Percentiles rank a stretch among this genome's conserved stretches.
These are phyloP conservation scores for Chaetomiaceae sp. DNA, from an alignment of 2,329 filamentous ascomycete genomes.

Conservation along the genomic window DNA sequence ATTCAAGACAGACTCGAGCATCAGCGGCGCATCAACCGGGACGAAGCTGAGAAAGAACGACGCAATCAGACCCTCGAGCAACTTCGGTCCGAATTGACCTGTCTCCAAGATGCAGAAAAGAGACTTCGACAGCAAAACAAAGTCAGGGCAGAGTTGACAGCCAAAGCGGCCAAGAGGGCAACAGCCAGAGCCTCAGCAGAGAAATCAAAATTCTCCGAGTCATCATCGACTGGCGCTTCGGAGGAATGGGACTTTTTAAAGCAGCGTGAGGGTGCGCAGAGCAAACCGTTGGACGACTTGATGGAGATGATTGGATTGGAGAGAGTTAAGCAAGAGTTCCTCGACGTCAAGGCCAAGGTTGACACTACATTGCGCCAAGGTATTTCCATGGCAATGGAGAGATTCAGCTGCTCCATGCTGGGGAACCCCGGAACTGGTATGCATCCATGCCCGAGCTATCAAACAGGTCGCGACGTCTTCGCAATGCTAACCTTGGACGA, in stretches of 20 bases:
- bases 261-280: constrained; percentile 44
- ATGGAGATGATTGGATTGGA: constrained; percentile 71
- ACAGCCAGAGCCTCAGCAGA: background rate
- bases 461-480: no score
- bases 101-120: constrained; percentile 34
- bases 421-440: constrained; percentile 74
- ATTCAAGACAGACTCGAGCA: constrained; percentile 53
- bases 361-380: constrained; percentile 57
- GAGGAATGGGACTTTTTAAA: constrained; percentile 63
- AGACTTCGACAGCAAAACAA: constrained; percentile 22
- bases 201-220: background rate
- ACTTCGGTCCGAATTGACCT: constrained; percentile 43
- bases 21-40: constrained; percentile 40
- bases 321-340: constrained; percentile 59
- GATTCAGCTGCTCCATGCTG: constrained; percentile 59
- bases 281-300: constrained; percentile 54
- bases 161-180: constrained; percentile 4
- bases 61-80: constrained; percentile 43
- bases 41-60: constrained; percentile 41
- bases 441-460: no score
- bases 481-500: no score
- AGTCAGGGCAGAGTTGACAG: constrained; percentile 9
- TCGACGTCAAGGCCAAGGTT: constrained; percentile 59
- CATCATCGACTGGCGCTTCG: constrained; percentile 31
- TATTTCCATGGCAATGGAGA: constrained; percentile 50